Conservation (phyloP, 192 early-diverging fungal genomes). For the Backusella westeae region DNA sequence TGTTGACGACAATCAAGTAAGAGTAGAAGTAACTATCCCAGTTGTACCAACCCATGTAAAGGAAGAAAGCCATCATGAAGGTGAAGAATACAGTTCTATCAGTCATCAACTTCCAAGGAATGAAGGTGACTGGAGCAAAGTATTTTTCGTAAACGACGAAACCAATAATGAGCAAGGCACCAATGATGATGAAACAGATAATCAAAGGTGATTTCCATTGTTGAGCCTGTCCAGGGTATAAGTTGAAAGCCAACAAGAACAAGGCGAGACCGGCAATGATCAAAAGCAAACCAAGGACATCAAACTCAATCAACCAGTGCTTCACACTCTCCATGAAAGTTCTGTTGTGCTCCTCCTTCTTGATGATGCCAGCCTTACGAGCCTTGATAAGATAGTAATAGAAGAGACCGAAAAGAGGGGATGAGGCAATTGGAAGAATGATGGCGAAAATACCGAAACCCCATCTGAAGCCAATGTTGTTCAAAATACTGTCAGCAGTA, state of each 20-base stretch:
- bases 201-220: slow-evolving; percentile 15
- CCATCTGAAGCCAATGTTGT: slow-evolving; percentile 18
- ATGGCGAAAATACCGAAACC: slow-evolving; percentile 24
- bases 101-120: slow-evolving; percentile 7
- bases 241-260: slow-evolving; percentile 13
- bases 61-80: background rate
- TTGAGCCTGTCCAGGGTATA: background rate
- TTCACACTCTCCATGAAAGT: background rate
- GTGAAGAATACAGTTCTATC: slow-evolving; percentile 8
- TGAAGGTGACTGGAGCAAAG: background rate
- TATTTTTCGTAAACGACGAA: slow-evolving; percentile 2
- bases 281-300: slow-evolving; percentile 10
- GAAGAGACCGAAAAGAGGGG: slow-evolving; percentile 13
- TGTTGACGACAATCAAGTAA: slow-evolving; percentile 16
- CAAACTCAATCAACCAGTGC: background rate
- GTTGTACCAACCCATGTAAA: slow-evolving; percentile 7
- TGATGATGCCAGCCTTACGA: slow-evolving; percentile 8
- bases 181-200: slow-evolving; percentile 14
- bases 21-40: slow-evolving; percentile 14
- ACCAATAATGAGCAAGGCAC: background rate
- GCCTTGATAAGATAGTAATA: slow-evolving; percentile 13
- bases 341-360: slow-evolving; percentile 11
- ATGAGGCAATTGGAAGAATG: background rate
- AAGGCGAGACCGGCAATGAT: slow-evolving; percentile 16
- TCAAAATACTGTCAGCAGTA: slow-evolving; percentile 13